These are phyloP conservation scores for Cornus kousa DNA, from an alignment of 148 eudicot genomes.

Conservation along the genomic window DNA sequence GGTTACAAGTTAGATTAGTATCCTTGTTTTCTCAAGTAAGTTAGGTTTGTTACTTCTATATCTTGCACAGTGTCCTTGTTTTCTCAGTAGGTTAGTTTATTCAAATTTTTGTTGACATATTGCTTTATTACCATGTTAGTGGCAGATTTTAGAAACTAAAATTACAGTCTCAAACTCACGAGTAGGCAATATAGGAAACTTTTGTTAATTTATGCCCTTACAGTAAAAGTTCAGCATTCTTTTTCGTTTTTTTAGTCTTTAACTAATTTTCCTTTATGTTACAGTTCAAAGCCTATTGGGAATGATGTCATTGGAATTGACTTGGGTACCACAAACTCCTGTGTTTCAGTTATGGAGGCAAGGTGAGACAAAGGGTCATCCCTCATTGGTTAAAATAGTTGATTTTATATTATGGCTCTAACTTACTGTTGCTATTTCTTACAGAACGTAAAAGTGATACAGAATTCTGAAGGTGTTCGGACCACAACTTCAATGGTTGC, in stretches of 20 bases:
- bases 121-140: too few species aligned
- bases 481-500: conserved; percentile 98
- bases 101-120: too few species aligned
- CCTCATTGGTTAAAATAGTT: background rate
- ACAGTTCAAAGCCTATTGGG: conserved; percentile 70
- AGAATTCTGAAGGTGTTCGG: conserved; percentile 91
- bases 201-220: too few species aligned
- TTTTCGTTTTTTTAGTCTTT: background rate
- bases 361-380: conserved; percentile 40
- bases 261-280: background rate
- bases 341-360: conserved; percentile 98
- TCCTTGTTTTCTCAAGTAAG: too few species aligned
- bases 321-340: conserved; percentile 95
- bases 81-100: too few species aligned
- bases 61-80: too few species aligned
- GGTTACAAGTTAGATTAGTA: too few species aligned
- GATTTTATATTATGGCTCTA: background rate
- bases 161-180: too few species aligned
- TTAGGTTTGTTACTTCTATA: too few species aligned
- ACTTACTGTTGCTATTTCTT: background rate
- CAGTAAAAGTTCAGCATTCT: background rate
- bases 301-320: conserved; percentile 94
- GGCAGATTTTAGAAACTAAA: too few species aligned
- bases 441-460: conserved; percentile 83
- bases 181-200: too few species aligned